Base-by-base conservation (phyloP, 805 yeast species). In the Yarrowia yakushimensis region DNA sequence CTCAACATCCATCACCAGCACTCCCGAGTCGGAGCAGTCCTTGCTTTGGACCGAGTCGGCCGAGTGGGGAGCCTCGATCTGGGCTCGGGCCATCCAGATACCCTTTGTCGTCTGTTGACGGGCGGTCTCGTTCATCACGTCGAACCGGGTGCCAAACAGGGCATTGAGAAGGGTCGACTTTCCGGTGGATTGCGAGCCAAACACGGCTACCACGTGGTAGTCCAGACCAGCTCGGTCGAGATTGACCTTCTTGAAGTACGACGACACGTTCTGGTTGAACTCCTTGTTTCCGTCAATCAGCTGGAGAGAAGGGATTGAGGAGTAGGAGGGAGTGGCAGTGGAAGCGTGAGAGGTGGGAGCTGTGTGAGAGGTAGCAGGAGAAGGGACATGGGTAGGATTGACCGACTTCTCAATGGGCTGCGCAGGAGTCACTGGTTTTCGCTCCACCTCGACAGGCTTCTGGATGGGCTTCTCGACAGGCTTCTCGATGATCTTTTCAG, bases 181-280 rank as follows among this genome's bases (percentile, higher is more conserved):
- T 61, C 99, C 99, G 4, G 97, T 91, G 3, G 96, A 87, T 72
- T 94, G 99, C 0, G 97, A 90, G 5, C 99, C 99, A 78, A 94
- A 94, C 37, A 94, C 99, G 0, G 98, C 86, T 3, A 94, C 89
- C 18, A 94, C 85, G 73, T 94, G 97, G 76, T 93, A 92, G 68
- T 86, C 79, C 63, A 87, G 76, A 0, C 92, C 96, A 13, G 80
- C 78, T 43, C 78, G 78, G 46, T 69, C 69, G 27, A 68, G 64
- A 28, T 77, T 69, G 9, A 77, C 69, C 33, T 69, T 66, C 27
- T 75, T 70, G 60, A 82, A 73, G 69, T 72, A 79, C 4, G 69
- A 63, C 18, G 70, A 64, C 11, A 78, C 67, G 2, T 72, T 64
- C 2, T 65, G 59, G 67, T 79, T 82, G 78, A 85, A 86, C 37